Conservation (phyloP, 768 basidiomycete genomes). For the button mushroom (Agaricus bisporus) region DNA sequence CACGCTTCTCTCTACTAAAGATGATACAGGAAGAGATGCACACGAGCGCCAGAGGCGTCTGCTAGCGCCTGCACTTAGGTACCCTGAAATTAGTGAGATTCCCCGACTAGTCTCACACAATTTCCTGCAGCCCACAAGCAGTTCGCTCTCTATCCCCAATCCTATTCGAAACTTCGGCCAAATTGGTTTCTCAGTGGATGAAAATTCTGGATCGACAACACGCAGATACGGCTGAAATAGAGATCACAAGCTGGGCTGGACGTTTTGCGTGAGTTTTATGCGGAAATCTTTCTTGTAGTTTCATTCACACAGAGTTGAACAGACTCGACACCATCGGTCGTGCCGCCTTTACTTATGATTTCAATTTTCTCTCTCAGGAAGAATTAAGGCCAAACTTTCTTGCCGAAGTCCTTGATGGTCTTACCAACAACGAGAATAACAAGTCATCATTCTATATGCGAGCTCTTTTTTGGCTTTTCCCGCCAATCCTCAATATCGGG, state of each 20-base stretch:
- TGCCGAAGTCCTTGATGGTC: constrained; percentile 46
- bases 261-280: constrained; percentile 46
- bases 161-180: constrained; percentile 51
- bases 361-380: constrained; percentile 45
- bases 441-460: constrained; percentile 58
- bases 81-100: constrained; percentile 1
- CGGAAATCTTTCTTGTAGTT: background rate
- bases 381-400: constrained; percentile 30
- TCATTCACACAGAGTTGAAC: constrained; percentile 6
- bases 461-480: constrained; percentile 56
- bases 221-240: constrained; percentile 38
- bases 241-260: constrained; percentile 53
- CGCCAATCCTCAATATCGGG: constrained; percentile 48
- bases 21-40: constrained; percentile 39
- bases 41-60: constrained; percentile 50
- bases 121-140: constrained; percentile 36
- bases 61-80: constrained; percentile 57
- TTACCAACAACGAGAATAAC: constrained; percentile 57
- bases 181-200: constrained; percentile 45
- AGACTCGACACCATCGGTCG: constrained; percentile 56
- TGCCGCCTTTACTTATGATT: constrained; percentile 61
- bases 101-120: background rate
- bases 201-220: constrained; percentile 36
- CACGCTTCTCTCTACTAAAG: constrained; percentile 1
- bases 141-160: constrained; percentile 44